Percentiles rank a stretch among this genome's conserved stretches.
phyloP scores from a whole-genome alignment of 1,139 yeast genomes.

The Taphrina communis region DNA sequence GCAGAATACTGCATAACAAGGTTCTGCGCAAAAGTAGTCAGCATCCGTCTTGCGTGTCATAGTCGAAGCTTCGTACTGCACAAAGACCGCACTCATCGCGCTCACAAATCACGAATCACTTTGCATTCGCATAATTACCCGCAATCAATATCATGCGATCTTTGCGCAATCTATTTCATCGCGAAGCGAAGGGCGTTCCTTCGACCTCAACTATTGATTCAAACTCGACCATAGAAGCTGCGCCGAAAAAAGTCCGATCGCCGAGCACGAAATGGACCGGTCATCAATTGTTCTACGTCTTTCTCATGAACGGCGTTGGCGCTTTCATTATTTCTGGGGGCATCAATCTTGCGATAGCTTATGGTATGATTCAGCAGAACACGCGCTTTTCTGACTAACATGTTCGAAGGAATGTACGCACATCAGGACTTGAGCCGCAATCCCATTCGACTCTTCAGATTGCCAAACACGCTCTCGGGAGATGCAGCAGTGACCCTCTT shows the following conservation, averaged over 20 bases:
- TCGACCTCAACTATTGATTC: neutral
- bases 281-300: conserved; percentile 30
- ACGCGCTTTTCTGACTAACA: neutral
- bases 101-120: neutral
- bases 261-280: conserved; percentile 25
- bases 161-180: conserved; percentile 4
- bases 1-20: no score
- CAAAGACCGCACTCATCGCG: neutral
- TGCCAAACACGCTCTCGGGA: conserved; percentile 43
- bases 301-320: conserved; percentile 40
- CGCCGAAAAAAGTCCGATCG: neutral
- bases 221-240: neutral
- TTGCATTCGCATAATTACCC: neutral
- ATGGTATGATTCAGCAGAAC: conserved; percentile 13
- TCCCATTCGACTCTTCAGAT: conserved; percentile 41
- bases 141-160: neutral
- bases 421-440: conserved; percentile 5
- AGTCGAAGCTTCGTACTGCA: no score
- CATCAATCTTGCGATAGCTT: conserved; percentile 41
- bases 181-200: conserved; percentile 15
- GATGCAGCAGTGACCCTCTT: conserved; percentile 43
- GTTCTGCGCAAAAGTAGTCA: neutral
- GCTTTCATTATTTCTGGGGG: conserved; percentile 42
- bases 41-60: neutral
- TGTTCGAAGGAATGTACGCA: conserved; percentile 30